phyloP scores from a whole-genome alignment of 805 yeast genomes.

The Metschnikowia koreensis region DNA sequence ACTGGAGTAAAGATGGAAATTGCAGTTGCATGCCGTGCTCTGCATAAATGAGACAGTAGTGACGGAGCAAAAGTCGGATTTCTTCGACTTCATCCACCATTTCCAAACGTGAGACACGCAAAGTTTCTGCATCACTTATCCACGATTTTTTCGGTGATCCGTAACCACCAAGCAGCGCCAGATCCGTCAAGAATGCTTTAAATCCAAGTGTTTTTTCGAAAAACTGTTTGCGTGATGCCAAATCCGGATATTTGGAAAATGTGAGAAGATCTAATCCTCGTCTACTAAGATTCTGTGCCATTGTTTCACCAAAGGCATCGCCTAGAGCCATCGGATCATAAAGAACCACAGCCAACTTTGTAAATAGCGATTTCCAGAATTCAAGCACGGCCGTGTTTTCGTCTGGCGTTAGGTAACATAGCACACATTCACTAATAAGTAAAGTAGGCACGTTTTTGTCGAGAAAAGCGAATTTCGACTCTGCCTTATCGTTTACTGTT shows the following conservation, averaged over 20 bases:
- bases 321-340: constrained; percentile 71
- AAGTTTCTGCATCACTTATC: constrained; percentile 41
- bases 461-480: constrained; percentile 20
- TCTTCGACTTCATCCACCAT: constrained; percentile 77
- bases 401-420: constrained; percentile 62
- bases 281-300: constrained; percentile 57
- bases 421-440: constrained; percentile 70
- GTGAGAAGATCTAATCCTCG: constrained; percentile 66
- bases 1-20: background rate
- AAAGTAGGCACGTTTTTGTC: constrained; percentile 51
- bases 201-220: constrained; percentile 24
- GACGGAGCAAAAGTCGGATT: constrained; percentile 56
- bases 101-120: constrained; percentile 53
- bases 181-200: constrained; percentile 43
- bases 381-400: constrained; percentile 46
- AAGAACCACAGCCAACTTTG: constrained; percentile 38
- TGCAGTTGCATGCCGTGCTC: constrained; percentile 10
- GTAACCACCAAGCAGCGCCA: constrained; percentile 44
- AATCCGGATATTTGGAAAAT: constrained; percentile 50
- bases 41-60: constrained; percentile 47
- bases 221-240: constrained; percentile 26
- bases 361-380: constrained; percentile 37
- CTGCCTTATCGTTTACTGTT: constrained; percentile 16
- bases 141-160: constrained; percentile 32
- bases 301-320: constrained; percentile 65